Evolutionary conservation across 192 early-diverging fungal species (phyloP).

Genomic region (Gonapodya sp.): DNA sequence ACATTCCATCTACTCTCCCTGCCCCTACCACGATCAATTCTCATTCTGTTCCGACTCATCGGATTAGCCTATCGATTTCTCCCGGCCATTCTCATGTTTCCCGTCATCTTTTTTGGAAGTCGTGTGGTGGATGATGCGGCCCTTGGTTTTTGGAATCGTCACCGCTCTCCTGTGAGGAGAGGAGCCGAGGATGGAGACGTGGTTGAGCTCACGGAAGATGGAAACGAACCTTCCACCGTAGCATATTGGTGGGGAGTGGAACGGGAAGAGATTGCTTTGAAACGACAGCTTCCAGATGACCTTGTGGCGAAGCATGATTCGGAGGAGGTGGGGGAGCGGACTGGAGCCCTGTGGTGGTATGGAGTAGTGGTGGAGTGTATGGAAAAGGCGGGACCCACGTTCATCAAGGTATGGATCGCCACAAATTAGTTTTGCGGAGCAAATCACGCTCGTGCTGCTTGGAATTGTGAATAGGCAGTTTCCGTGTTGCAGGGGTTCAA

Average conservation of each 20-base stretch:
- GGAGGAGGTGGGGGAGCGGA: background rate
- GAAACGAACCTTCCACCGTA: too few relatives aligned
- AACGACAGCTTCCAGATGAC: too few relatives aligned
- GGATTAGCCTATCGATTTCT: background rate
- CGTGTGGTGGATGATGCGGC: background rate
- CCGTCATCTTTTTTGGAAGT: background rate
- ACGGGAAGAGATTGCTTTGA: too few relatives aligned
- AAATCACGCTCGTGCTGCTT: too few relatives aligned
- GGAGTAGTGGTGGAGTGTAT: slow-evolving; percentile 62
- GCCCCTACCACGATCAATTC: background rate
- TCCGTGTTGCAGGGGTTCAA: too few relatives aligned
- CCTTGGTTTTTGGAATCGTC: background rate
- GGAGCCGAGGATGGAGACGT: background rate
- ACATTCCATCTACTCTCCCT: background rate
- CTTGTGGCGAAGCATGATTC: background rate
- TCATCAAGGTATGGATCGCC: slow-evolving; percentile 66
- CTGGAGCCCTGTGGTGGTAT: slow-evolving; percentile 70
- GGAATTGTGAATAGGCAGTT: too few relatives aligned
- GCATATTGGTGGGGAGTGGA: too few relatives aligned
- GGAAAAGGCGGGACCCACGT: slow-evolving; percentile 85
- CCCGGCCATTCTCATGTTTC: background rate
- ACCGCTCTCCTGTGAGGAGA: background rate
- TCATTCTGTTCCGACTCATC: background rate
- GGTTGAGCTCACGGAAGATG: background rate
- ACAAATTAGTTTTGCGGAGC: slow-evolving; percentile 12